phyloP scores from a whole-genome alignment of 208 protist genomes.

The Trypanosoma vivax region DNA sequence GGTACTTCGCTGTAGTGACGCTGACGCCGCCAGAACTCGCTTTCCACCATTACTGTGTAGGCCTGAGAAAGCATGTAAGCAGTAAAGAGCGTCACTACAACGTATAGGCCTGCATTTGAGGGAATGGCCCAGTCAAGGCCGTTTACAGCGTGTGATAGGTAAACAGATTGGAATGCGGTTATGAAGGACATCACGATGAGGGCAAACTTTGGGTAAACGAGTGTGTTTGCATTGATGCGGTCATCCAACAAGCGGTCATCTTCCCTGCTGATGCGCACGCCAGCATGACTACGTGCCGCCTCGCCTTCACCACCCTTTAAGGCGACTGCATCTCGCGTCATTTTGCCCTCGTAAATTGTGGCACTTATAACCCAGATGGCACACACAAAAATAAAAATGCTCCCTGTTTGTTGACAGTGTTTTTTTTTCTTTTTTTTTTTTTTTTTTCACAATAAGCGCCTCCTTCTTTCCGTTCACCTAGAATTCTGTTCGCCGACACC shows the following conservation, averaged over 20 bases:
- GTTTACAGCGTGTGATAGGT: slow-evolving; percentile 82
- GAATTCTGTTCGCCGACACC: not conserved
- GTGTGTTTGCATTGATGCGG: slow-evolving; percentile 77
- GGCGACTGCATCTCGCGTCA: not conserved
- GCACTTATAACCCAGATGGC: too few relatives aligned
- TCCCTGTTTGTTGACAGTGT: not conserved
- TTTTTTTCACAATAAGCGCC: not conserved
- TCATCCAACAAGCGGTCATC: slow-evolving; percentile 78
- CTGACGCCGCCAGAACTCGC: slow-evolving; percentile 86
- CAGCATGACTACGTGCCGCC: not conserved
- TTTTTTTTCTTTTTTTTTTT: not conserved
- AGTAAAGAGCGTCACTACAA: slow-evolving; percentile 37
- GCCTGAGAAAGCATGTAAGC: slow-evolving; percentile 77
- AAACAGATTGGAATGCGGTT: slow-evolving; percentile 74
- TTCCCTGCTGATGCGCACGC: slow-evolving; percentile 12
- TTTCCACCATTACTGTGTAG: slow-evolving; percentile 83
- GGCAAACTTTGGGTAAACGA: slow-evolving; percentile 70
- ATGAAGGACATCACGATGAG: slow-evolving; percentile 59
- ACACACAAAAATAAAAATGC: too few relatives aligned
- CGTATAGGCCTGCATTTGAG: slow-evolving; percentile 58
- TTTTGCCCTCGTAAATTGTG: not conserved
- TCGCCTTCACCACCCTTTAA: not conserved
- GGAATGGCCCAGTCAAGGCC: slow-evolving; percentile 50
- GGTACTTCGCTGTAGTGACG: slow-evolving; percentile 75
- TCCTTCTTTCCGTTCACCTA: too few relatives aligned